These are phyloP conservation scores for Annulohypoxylon moriforme DNA, from an alignment of 495 filamentous ascomycete species.

Conservation along the genomic window DNA sequence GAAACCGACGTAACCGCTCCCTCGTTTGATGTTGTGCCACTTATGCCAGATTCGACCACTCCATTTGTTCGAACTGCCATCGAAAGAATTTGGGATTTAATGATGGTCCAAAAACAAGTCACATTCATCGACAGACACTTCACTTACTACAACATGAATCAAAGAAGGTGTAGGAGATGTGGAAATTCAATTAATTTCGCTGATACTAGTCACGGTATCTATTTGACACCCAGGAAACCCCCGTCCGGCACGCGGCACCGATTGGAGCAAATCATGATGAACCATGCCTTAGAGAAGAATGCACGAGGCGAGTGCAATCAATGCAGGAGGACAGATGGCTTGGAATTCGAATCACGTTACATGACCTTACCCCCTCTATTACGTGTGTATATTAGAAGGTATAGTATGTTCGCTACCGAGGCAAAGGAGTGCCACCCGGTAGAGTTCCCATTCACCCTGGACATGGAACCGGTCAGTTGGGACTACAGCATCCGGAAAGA, in stretches of 20 bases:
- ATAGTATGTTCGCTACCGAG: not conserved
- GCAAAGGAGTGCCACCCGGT: constrained; percentile 47
- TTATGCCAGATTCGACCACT: too few relatives aligned
- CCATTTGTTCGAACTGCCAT: too few relatives aligned
- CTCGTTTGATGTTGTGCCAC: too few relatives aligned
- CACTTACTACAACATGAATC: not conserved
- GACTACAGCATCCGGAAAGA: constrained; percentile 19
- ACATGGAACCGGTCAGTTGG: constrained; percentile 26
- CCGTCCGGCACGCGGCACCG: not conserved
- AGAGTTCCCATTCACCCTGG: constrained; percentile 48
- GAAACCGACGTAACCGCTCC: constrained; percentile 51
- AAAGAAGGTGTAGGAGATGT: not conserved
- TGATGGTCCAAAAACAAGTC: not conserved
- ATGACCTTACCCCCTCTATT: constrained; percentile 15
- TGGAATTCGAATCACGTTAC: not conserved
- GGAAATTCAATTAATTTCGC: too few relatives aligned
- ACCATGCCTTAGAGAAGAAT: not conserved
- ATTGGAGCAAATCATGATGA: too few relatives aligned
- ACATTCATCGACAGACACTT: constrained; percentile 1
- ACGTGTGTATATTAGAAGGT: constrained; percentile 8
- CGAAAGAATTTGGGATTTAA: too few relatives aligned
- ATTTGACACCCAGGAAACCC: not conserved
- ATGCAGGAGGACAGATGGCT: not conserved
- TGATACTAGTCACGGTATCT: not conserved
- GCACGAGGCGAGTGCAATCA: not conserved